Percentiles rank a stretch among this genome's conserved stretches.
phyloP scores from a whole-genome alignment of 2,329 filamentous ascomycete genomes.

The Penicillium sp. region DNA sequence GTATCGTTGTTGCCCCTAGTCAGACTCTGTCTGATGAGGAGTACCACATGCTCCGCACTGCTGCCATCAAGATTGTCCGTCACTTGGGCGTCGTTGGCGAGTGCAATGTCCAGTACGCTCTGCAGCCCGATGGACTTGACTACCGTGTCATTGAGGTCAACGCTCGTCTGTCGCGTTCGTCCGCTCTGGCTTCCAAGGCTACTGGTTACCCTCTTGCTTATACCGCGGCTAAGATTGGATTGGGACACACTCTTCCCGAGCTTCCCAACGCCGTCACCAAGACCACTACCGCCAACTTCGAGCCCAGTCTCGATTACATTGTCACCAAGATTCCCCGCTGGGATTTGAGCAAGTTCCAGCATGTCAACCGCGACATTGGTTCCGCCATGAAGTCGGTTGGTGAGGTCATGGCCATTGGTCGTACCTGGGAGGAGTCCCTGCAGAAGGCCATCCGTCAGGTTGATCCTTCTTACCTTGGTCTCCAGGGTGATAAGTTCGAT shows the following conservation, averaged over 20 bases:
- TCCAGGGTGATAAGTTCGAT: slow-evolving; percentile 94
- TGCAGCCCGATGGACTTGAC: slow-evolving; percentile 94
- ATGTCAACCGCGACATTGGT: slow-evolving; percentile 95
- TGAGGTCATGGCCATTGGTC: slow-evolving; percentile 98
- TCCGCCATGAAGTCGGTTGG: slow-evolving; percentile 99
- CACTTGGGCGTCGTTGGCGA: slow-evolving; percentile 97
- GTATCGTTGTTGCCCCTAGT: slow-evolving; percentile 94
- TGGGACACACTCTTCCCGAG: slow-evolving; percentile 92
- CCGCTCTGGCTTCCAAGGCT: slow-evolving; percentile 93
- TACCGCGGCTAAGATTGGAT: slow-evolving; percentile 95
- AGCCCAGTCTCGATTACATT: slow-evolving; percentile 94
- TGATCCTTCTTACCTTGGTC: slow-evolving; percentile 85
- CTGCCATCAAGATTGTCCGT: slow-evolving; percentile 96
- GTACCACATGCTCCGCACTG: slow-evolving; percentile 98
- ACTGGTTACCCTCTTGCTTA: slow-evolving; percentile 97
- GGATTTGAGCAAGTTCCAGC: slow-evolving; percentile 98
- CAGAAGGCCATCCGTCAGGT: slow-evolving; percentile 98
- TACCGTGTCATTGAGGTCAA: slow-evolving; percentile 99
- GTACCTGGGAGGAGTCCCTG: slow-evolving; percentile 98
- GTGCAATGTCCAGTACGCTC: slow-evolving; percentile 97
- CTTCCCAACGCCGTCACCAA: slow-evolving; percentile 97
- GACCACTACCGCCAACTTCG: slow-evolving; percentile 98
- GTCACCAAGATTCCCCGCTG: slow-evolving; percentile 98
- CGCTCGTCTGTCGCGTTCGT: slow-evolving; percentile 95
- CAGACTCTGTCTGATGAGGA: slow-evolving; percentile 98